Conservation (phyloP, 2,329 filamentous ascomycete species). For the Hypoxylon sp. region DNA sequence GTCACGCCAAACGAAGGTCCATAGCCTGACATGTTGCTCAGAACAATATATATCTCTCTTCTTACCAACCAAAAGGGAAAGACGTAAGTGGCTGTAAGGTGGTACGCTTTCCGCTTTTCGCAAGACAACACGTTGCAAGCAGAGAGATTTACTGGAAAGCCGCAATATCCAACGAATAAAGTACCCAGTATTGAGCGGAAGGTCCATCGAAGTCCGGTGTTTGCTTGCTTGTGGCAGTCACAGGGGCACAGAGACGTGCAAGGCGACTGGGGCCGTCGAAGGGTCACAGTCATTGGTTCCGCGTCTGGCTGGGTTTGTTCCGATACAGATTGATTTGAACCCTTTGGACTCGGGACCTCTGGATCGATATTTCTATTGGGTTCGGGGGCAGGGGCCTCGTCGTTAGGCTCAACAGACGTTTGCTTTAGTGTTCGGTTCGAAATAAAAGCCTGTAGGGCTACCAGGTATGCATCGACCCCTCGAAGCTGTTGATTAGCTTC, state of each 20-base stretch:
- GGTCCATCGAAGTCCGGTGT: not conserved
- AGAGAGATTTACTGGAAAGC: not conserved
- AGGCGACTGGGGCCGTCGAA: not conserved
- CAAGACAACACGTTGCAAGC: not conserved
- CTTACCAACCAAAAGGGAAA: not conserved
- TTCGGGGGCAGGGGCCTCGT: not conserved
- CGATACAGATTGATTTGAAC: not conserved
- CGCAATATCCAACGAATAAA: slow-evolving; percentile 1
- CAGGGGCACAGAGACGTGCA: not conserved
- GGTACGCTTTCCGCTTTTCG: not conserved
- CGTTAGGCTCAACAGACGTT: not conserved
- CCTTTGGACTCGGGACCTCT: not conserved
- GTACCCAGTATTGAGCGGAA: not conserved
- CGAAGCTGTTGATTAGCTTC: not conserved
- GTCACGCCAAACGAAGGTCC: not conserved
- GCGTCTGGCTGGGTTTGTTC: not conserved
- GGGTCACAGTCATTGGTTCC: not conserved
- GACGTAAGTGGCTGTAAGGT: not conserved
- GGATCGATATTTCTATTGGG: not conserved
- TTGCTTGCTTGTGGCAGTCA: not conserved
- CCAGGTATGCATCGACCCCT: not conserved
- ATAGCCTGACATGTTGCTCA: not conserved
- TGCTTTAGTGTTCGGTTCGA: not conserved
- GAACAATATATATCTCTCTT: not conserved
- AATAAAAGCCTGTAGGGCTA: not conserved